Evolutionary conservation across 2,329 filamentous ascomycete genomes (phyloP), one percentile per base, ranked within the genome.

Genomic region (Hymenoscyphus repandus): DNA sequence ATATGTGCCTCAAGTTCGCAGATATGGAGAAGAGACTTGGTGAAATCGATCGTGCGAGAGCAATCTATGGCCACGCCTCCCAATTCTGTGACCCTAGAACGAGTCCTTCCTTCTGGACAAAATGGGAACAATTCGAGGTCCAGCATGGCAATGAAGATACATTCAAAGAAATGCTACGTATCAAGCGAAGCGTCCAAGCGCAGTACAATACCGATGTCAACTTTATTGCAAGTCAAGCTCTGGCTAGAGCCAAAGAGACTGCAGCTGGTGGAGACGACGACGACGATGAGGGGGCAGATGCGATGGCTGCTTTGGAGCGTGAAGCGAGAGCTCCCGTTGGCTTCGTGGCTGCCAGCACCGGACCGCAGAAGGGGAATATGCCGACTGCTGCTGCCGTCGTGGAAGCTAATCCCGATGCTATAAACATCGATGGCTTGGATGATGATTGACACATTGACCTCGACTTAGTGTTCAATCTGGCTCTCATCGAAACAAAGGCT

Each of bases 161-260:
- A 0, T 99, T 95, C 78, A 96, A 96, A 74, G 93, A 99, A 68
- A 99, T 99, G 93, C 77, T 97, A 56, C 85, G 93, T 30, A 90
- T 99, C 75, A 99, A 97, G 77, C 79, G 93, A 67, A 96, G 90
- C 69, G 93, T 99, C 11, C 90, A 96, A 70, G 92, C 93, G 47
- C 89, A 96, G 72, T 99, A 95, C 77, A 97, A 97, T 66, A 99
- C 95, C 40, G 93, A 99, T 65, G 92, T 99, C 75, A 95, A 91
- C 68, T 99, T 96, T 66, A 96, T 99, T 69, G 93, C 93, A 9
- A 95, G 90, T 5, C 93, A 99, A 69, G 93, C 93, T 22, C 77
- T 99, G 59, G 90, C 90, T 18, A 82, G 90, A 56, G 56, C 51
- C 9, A 55, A 58, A 49, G 72, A 70, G 54, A 68, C 51, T 33